Conservation (phyloP, 1,284 basidiomycete species). For the Melampsora larici-populina region DNA sequence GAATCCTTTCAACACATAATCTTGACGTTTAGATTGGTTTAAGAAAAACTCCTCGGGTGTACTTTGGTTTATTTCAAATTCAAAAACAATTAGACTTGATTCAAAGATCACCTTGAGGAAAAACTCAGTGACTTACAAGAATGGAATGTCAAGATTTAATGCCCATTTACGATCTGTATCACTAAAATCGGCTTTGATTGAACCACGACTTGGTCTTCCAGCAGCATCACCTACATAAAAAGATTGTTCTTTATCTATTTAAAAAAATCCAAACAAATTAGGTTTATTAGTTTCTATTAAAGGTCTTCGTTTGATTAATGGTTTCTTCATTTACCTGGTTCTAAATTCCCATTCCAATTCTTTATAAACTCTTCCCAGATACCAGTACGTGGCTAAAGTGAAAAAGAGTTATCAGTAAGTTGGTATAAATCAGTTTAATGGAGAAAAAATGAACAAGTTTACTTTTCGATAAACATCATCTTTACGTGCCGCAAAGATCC, state of each 20-base stretch:
- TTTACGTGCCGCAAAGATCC: slow-evolving; percentile 70
- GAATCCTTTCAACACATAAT: slow-evolving; percentile 63
- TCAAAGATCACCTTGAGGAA: too few relatives aligned
- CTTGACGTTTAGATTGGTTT: slow-evolving; percentile 56
- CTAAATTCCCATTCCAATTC: slow-evolving; percentile 33
- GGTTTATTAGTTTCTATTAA: too few relatives aligned
- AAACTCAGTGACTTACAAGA: slow-evolving; percentile 30
- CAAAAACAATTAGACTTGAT: slow-evolving; percentile 38
- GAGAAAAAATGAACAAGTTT: too few relatives aligned
- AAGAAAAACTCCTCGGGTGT: slow-evolving; percentile 73
- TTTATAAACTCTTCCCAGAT: slow-evolving; percentile 64
- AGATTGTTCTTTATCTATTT: slow-evolving; percentile 54
- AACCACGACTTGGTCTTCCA: slow-evolving; percentile 60
- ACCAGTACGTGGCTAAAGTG: slow-evolving; percentile 67
- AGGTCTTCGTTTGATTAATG: too few relatives aligned
- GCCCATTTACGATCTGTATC: slow-evolving; percentile 63
- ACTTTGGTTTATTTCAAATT: neutral
- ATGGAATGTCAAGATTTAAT: slow-evolving; percentile 13
- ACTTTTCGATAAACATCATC: slow-evolving; percentile 74
- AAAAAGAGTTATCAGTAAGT: neutral
- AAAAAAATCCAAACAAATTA: too few relatives aligned
- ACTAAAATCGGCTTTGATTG: slow-evolving; percentile 61
- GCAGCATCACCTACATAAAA: slow-evolving; percentile 90
- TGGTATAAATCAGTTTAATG: too few relatives aligned
- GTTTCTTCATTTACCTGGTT: slow-evolving; percentile 11